These are phyloP conservation scores for Aspergillus wentii DNA, from an alignment of 495 filamentous ascomycete species.

Conservation along the genomic window DNA sequence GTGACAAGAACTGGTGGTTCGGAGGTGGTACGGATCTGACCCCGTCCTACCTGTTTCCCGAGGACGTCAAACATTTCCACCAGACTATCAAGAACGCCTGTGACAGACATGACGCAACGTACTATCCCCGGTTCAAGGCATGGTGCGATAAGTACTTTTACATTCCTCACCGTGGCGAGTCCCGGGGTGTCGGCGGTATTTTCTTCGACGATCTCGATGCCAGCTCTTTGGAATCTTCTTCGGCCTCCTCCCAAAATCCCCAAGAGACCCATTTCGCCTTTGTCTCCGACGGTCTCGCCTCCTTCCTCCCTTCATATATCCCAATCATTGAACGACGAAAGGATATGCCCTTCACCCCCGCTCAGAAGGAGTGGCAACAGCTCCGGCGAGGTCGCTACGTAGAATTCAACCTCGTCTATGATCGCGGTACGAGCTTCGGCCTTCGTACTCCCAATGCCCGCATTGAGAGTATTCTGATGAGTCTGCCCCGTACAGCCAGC, in stretches of 20 bases:
- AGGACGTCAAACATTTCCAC: constrained; percentile 97
- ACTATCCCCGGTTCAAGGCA: constrained; percentile 93
- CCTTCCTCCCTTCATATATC: constrained; percentile 88
- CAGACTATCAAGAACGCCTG: constrained; percentile 86
- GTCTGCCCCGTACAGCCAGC: constrained; percentile 82
- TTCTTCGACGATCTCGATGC: constrained; percentile 98
- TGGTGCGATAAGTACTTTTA: constrained; percentile 99
- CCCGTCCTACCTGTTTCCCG: constrained; percentile 90
- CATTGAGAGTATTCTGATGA: constrained; percentile 97
- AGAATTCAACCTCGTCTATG: constrained; percentile 97
- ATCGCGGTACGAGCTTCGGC: constrained; percentile 92
- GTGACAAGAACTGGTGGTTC: constrained; percentile 90
- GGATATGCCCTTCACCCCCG: constrained; percentile 79
- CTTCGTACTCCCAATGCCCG: constrained; percentile 87
- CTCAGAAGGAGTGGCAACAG: constrained; percentile 96
- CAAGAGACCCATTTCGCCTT: constrained; percentile 93
- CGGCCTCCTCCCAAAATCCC: constrained; percentile 61
- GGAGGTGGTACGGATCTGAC: constrained; percentile 94
- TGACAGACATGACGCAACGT: constrained; percentile 86
- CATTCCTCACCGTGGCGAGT: constrained; percentile 84
- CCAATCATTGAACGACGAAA: constrained; percentile 84
- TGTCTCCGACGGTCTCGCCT: constrained; percentile 72
- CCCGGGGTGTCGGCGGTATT: constrained; percentile 90
- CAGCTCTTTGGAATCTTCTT: constrained; percentile 38
- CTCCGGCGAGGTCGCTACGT: constrained; percentile 89